Evolutionary conservation across 345 rosid genomes (phyloP).

Genomic region (Dipteronia sinensis): DNA sequence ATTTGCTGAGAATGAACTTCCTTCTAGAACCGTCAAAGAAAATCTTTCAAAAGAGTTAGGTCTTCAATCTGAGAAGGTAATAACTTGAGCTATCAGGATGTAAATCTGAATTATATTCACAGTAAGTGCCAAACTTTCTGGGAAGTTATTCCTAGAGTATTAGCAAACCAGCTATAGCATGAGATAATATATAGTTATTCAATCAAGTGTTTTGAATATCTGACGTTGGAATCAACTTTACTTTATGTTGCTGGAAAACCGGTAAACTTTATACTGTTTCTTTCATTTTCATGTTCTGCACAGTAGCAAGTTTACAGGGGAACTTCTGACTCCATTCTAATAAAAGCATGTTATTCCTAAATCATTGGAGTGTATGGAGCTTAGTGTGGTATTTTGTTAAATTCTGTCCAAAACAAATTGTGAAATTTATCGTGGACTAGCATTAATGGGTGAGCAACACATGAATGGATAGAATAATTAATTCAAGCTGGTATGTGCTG

Average conservation of each 20-base stretch:
- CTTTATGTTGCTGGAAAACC: background rate
- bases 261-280: background rate
- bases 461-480: background rate
- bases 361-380: background rate
- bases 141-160: background rate
- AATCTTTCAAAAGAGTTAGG: constrained; percentile 81
- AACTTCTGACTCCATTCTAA: background rate
- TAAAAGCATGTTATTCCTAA: background rate
- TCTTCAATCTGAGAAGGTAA: constrained; percentile 84
- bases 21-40: constrained; percentile 71
- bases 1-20: constrained; percentile 94
- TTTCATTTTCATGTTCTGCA: background rate
- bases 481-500: background rate
- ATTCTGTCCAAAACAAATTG: background rate
- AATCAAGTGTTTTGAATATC: background rate
- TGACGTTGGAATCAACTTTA: background rate
- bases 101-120: background rate
- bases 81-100: constrained; percentile 5
- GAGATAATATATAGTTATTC: background rate
- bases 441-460: background rate
- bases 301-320: background rate
- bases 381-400: background rate
- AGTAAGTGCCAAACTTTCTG: background rate
- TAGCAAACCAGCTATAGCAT: background rate
- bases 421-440: constrained; percentile 1